phyloP scores from a whole-genome alignment of 2,329 filamentous ascomycete genomes.

The Passalora sequoiae region DNA sequence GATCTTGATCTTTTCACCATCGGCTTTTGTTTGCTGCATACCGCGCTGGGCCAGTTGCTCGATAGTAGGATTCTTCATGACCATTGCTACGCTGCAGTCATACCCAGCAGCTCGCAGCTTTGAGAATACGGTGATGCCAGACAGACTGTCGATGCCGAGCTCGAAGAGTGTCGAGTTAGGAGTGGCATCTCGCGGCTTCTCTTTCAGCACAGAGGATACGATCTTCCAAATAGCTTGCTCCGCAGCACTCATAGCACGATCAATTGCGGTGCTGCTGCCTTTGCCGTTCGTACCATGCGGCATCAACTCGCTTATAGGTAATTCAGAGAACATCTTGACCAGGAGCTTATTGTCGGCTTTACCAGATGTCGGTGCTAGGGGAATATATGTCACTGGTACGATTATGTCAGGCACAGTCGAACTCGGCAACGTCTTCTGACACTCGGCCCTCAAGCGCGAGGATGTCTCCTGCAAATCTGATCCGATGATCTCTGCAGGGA shows the following conservation, averaged over 20 bases:
- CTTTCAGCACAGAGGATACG: constrained; percentile 8
- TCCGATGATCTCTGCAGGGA: constrained; percentile 2
- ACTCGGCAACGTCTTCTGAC: constrained; percentile 12
- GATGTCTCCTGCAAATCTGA: constrained; percentile 7
- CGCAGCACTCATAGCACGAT: constrained; percentile 6
- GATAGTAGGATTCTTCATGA: constrained; percentile 16
- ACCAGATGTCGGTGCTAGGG: constrained; percentile 12
- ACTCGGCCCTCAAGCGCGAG: constrained; percentile 4
- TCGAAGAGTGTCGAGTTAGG: constrained; percentile 12
- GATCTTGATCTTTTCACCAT: not conserved
- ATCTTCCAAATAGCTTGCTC: constrained; percentile 8
- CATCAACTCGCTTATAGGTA: constrained; percentile 11
- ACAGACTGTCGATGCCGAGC: constrained; percentile 18
- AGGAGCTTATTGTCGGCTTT: constrained; percentile 17
- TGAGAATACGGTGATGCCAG: constrained; percentile 15
- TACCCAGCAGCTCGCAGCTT: constrained; percentile 12
- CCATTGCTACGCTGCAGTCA: constrained; percentile 14
- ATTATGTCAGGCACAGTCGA: constrained; percentile 17
- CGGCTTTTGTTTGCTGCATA: not conserved
- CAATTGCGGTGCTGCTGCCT: not conserved
- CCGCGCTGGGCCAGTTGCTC: constrained; percentile 10
- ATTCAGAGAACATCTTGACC: constrained; percentile 8
- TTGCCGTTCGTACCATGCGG: not conserved
- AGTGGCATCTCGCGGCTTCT: constrained; percentile 8
- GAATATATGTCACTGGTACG: constrained; percentile 14